Evolutionary conservation across 441 rosid species (phyloP), one percentile per base, ranked within the genome.

Genomic region (Cnidoscolus chayamansa): DNA sequence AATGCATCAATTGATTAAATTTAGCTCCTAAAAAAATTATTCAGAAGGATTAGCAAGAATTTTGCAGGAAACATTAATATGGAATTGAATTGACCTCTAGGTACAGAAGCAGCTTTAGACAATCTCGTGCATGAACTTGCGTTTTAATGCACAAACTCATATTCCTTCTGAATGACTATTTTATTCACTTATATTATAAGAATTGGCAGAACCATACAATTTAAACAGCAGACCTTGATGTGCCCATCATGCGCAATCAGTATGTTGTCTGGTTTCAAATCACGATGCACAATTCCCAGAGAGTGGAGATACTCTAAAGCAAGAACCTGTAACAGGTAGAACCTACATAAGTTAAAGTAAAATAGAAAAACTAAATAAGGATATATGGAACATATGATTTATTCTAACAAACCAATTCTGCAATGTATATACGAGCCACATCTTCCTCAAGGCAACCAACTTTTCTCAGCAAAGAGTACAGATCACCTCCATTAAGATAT

Each of bases 241-340:
- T 92, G 97, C 37, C 97, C 97, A 81, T 92, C 91, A 75, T 92
- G 87, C 32, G 91, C 96, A 68, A 92, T 90, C 75, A 92, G 80
- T 75, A 92, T 80, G 80, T 92, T 92, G 83, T 92, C 97, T 48
- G 97, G 97, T 79, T 92, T 92, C 71, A 92, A 72, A 84, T 91
- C 97, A 68, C 97, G 92, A 79, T 91, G 97, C 65, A 91, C 97
- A 79, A 89, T 86, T 56, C 89, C 87, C 58, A 78, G 81, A 70
- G 97, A 90, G 77, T 90, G 97, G 62, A 92, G 90, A 78, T 92
- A 87, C 76, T 92, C 97, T 78, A 92, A 80, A 78, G 96, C 97
- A 80, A 92, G 97, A 83, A 92, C 96, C 96, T 92, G 86, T 67
- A 77, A 84, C 61, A 81, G 62, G 72, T 43, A 65, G 37, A 67